Conservation (phyloP, 2,329 filamentous ascomycete species). For the Penicillium sp. region DNA sequence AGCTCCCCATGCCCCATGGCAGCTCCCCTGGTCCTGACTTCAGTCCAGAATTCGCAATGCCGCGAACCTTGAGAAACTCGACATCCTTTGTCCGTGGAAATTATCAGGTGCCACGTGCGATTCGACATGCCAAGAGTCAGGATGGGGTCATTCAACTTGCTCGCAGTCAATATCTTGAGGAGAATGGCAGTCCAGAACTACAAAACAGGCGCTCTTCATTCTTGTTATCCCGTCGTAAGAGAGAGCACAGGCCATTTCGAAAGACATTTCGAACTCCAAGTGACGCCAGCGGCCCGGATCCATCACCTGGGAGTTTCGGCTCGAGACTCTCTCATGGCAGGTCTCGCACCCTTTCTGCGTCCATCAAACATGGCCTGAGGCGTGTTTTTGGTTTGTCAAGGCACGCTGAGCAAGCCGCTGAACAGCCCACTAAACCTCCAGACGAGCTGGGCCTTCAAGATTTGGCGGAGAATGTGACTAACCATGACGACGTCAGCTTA, state of each 20-base stretch:
- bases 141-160: constrained; percentile 45
- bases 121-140: constrained; percentile 32
- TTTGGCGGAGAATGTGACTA: background rate
- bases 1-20: constrained; percentile 8
- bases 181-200: constrained; percentile 15
- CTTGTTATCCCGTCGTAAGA: constrained; percentile 21
- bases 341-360: constrained; percentile 42
- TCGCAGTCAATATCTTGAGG: constrained; percentile 40
- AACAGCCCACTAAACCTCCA: background rate
- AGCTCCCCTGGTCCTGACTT: constrained; percentile 15
- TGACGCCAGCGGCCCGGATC: constrained; percentile 18
- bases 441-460: background rate
- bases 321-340: constrained; percentile 21
- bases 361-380: constrained; percentile 44
- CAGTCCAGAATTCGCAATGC: constrained; percentile 18
- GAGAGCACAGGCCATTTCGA: constrained; percentile 38
- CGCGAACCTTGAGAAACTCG: constrained; percentile 40
- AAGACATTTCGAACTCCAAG: constrained; percentile 37
- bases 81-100: constrained; percentile 43
- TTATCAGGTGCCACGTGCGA: constrained; percentile 13
- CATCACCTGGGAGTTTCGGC: constrained; percentile 6
- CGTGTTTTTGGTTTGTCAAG: constrained; percentile 41
- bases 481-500: background rate
- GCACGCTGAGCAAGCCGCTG: constrained; percentile 11
- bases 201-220: constrained; percentile 28